A percentile compares a stretch with the other conserved stretches of the same genome.
Evolutionary conservation across 2,329 filamentous ascomycete genomes (phyloP).

Genomic region (Huntiella abstrusa): DNA sequence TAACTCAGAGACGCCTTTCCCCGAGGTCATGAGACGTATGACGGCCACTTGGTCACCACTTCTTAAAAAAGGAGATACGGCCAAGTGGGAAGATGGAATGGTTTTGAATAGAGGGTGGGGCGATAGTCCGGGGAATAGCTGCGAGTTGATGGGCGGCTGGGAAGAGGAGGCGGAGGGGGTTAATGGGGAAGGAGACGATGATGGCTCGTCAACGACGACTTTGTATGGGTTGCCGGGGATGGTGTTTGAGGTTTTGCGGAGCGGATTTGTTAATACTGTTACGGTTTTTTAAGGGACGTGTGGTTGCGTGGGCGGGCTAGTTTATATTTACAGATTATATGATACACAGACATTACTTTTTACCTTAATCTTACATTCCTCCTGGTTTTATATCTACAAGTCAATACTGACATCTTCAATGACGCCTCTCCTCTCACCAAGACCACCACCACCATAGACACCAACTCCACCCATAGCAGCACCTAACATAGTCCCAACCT

Average conservation of each 20-base stretch:
- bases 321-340: not conserved
- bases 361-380: not conserved
- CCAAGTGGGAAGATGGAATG: slow-evolving; percentile 50
- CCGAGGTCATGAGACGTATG: slow-evolving; percentile 50
- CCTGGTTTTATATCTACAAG: slow-evolving; percentile 5
- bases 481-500: slow-evolving; percentile 27
- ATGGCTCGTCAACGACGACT: slow-evolving; percentile 50
- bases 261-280: slow-evolving; percentile 71
- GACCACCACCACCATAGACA: not conserved
- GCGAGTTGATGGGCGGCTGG: slow-evolving; percentile 70
- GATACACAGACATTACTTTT: not conserved
- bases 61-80: slow-evolving; percentile 36
- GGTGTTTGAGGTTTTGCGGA: slow-evolving; percentile 90
- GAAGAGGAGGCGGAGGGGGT: slow-evolving; percentile 44
- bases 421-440: not conserved
- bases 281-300: slow-evolving; percentile 56
- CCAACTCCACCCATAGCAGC: slow-evolving; percentile 10
- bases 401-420: slow-evolving; percentile 8
- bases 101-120: slow-evolving; percentile 81
- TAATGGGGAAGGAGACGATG: slow-evolving; percentile 24
- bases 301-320: not conserved
- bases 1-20: slow-evolving; percentile 61
- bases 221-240: slow-evolving; percentile 86
- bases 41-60: slow-evolving; percentile 50
- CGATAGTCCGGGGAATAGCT: slow-evolving; percentile 77